Conservation (phyloP, 169 alveolate genomes). For the Eimeria brunetti region DNA sequence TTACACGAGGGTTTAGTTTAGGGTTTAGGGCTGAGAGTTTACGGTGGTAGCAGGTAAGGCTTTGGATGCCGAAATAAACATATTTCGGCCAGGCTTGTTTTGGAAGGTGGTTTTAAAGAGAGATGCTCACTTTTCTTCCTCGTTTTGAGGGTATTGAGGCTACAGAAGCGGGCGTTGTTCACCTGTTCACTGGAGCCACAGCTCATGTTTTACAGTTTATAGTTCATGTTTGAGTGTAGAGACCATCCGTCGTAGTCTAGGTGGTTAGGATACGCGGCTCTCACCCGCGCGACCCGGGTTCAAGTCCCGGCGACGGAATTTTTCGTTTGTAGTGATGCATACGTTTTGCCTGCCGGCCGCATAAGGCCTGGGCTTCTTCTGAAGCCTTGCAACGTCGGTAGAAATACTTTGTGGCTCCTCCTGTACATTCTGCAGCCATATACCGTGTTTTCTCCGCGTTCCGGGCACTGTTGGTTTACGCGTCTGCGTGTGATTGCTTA, state of each 20-base stretch:
- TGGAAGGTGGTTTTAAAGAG: neutral
- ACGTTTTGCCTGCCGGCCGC: too few species aligned
- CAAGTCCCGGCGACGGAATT: conserved; percentile 76
- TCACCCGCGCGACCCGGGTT: conserved; percentile 83
- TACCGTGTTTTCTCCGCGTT: too few species aligned
- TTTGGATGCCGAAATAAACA: neutral
- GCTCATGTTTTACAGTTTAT: neutral
- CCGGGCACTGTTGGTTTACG: neutral
- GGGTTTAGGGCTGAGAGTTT: neutral
- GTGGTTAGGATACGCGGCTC: conserved; percentile 81
- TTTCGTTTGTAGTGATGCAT: neutral
- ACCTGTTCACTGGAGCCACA: neutral
- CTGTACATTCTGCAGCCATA: neutral
- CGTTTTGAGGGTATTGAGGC: neutral
- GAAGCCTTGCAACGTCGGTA: too few species aligned
- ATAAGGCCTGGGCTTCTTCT: neutral
- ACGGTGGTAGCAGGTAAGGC: neutral
- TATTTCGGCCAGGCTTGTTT: neutral
- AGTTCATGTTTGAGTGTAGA: too few species aligned
- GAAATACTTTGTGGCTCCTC: neutral
- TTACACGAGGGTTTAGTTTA: neutral
- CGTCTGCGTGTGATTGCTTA: neutral
- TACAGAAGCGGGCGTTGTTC: neutral
- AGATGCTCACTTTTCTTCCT: neutral
- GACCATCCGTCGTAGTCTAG: conserved; percentile 73